These are phyloP conservation scores for Blastocystis sp. DNA, from an alignment of 352 stramenopile species.

Conservation along the genomic window DNA sequence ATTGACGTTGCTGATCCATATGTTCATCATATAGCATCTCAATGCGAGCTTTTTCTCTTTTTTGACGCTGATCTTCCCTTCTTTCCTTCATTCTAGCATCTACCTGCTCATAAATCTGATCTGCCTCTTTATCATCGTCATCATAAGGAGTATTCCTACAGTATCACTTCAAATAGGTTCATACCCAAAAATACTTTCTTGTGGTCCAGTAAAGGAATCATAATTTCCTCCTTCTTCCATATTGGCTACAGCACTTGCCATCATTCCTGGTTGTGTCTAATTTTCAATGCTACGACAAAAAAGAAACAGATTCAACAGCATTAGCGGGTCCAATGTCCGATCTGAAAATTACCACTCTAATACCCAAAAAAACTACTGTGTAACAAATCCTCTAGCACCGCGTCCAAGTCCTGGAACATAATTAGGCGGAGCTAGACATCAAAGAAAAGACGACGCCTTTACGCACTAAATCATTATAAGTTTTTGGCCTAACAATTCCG, in stretches of 20 bases:
- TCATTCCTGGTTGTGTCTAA: conserved; percentile 58
- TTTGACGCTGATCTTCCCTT: conserved; percentile 74
- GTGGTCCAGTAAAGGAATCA: conserved; percentile 81
- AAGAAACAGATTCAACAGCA: conserved; percentile 69
- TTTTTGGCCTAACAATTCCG: not conserved
- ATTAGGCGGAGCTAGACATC: conserved; percentile 74
- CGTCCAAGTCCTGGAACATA: conserved; percentile 89
- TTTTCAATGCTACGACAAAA: conserved; percentile 58
- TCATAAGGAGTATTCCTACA: conserved; percentile 86
- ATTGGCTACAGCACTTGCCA: conserved; percentile 63
- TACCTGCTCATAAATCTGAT: conserved; percentile 91
- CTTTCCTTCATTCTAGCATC: conserved; percentile 79
- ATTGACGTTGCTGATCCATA: conserved; percentile 90
- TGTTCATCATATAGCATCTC: conserved; percentile 77
- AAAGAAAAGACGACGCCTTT: not conserved
- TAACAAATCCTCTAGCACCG: conserved; percentile 90
- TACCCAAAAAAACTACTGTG: conserved; percentile 65
- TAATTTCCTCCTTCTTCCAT: conserved; percentile 80
- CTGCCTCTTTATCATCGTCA: conserved; percentile 88
- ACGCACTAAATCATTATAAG: conserved; percentile 32
- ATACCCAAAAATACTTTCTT: conserved; percentile 66
- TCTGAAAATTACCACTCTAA: conserved; percentile 60
- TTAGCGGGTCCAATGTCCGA: conserved; percentile 86
- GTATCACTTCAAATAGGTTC: conserved; percentile 66
- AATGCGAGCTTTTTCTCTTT: conserved; percentile 70